These are phyloP conservation scores for Claviceps capensis DNA, from an alignment of 2,329 filamentous ascomycete species.

Conservation along the genomic window DNA sequence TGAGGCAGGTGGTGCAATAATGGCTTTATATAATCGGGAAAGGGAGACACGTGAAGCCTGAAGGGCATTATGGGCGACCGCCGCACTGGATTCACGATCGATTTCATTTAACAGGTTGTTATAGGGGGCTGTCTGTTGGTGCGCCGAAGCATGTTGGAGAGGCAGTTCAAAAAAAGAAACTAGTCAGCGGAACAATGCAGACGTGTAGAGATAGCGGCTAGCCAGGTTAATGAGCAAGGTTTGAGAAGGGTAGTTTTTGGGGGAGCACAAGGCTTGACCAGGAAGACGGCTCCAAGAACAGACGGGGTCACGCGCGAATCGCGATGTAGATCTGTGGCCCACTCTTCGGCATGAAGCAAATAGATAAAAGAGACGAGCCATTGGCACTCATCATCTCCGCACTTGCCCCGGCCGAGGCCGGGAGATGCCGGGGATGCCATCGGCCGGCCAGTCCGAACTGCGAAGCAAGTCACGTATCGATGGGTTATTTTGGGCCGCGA, in stretches of 20 bases:
- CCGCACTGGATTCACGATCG: neutral
- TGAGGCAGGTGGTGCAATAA: conserved; percentile 2
- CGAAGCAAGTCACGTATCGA: too few relatives aligned
- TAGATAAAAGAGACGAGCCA: neutral
- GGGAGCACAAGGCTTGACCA: neutral
- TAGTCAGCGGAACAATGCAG: neutral
- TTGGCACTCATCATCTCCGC: neutral
- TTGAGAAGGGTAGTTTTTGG: neutral
- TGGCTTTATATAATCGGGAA: neutral
- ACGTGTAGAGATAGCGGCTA: neutral
- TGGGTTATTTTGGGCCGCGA: too few relatives aligned
- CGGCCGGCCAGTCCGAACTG: too few relatives aligned
- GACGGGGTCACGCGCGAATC: neutral
- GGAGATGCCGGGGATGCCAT: too few relatives aligned
- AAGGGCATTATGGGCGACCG: neutral
- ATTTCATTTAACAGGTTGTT: too few relatives aligned
- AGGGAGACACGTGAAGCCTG: neutral
- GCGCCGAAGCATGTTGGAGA: neutral
- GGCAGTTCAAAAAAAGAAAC: neutral
- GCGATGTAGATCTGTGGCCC: neutral
- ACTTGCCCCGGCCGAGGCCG: too few relatives aligned
- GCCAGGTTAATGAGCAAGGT: neutral
- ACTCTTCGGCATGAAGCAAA: neutral
- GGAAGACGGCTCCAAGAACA: neutral
- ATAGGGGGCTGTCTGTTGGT: neutral